A percentile compares a stretch with the other conserved stretches of the same genome.
Conservation (phyloP, 441 rosid species). For the Adansonia madagascariensis region DNA sequence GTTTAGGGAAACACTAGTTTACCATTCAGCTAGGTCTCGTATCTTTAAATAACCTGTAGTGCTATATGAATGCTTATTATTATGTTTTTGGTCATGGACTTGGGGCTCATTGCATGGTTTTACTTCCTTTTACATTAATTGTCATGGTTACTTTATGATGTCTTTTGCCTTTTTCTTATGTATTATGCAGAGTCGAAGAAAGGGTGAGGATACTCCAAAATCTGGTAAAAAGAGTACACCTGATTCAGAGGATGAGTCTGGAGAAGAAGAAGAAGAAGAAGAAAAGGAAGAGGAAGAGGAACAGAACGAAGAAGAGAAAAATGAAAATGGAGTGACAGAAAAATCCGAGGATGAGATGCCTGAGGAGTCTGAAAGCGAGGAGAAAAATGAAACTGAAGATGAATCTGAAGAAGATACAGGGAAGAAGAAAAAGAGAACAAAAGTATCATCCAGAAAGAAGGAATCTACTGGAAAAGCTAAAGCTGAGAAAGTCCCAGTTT, state of each 20-base stretch:
- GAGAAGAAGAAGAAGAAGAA: conserved; percentile 40
- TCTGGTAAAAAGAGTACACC: conserved; percentile 36
- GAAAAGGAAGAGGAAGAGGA: conserved; percentile 11
- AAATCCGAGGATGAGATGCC: conserved; percentile 68
- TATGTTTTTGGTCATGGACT: not conserved
- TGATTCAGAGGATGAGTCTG: conserved; percentile 63
- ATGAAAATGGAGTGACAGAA: conserved; percentile 69
- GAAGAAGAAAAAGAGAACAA: conserved; percentile 56
- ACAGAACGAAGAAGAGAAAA: conserved; percentile 50
- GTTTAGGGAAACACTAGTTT: not conserved
- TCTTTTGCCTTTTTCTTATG: not conserved
- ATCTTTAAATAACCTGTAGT: not conserved
- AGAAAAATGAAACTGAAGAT: conserved; percentile 42
- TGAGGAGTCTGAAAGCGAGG: conserved; percentile 70
- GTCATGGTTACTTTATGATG: not conserved
- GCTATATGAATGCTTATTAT: not conserved
- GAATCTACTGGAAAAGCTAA: conserved; percentile 61
- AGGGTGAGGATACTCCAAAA: conserved; percentile 56
- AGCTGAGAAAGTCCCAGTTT: conserved; percentile 49
- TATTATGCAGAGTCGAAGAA: conserved; percentile 57
- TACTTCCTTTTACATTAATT: not conserved
- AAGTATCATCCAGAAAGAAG: conserved; percentile 45
- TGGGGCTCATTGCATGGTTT: not conserved
- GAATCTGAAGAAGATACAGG: conserved; percentile 66
- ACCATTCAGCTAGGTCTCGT: not conserved